Evolutionary conservation across 2,329 filamentous ascomycete genomes (phyloP), one percentile per base, ranked within the genome.

Genomic region (Diaporthe citrichinensis): DNA sequence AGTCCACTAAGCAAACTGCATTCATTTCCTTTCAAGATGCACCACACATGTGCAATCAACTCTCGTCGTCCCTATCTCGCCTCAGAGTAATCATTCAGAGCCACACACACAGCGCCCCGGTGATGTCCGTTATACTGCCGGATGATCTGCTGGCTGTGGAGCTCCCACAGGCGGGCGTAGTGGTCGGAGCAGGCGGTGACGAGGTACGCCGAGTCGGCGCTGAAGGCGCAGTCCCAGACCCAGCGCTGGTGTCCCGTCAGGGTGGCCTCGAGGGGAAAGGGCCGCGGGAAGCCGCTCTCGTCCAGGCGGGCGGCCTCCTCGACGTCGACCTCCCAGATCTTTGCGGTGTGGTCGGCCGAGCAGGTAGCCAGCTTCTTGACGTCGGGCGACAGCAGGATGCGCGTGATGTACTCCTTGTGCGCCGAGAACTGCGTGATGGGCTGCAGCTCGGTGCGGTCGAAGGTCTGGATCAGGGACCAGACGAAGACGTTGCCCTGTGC

Each of bases 181-280:
- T 98, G 96, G 82, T 98, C 96, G 57, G 94, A 96, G 83, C 95
- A 98, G 7, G 96, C 95, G 0, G 96, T 98, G 17, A 98, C 96
- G 9, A 98, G 88, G 81, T 98, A 98, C 0, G 96, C 96, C 46
- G 93, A 96, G 83, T 98, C 96, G 36, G 96, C 96, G 77, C 94
- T 96, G 85, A 98, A 98, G 0, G 96, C 96, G 81, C 96, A 98
- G 84, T 98, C 96, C 96, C 96, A 98, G 1, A 98, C 96, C 96
- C 96, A 98, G 72, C 96, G 92, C 85, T 98, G 96, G 85, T 98
- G 96, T 73, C 94, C 95, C 31, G 94, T 94, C 1, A 98, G 90
- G 1, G 95, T 97, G 3, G 95, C 95, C 84, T 98, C 94, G 28
- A 98, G 90, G 14, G 93, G 94, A 79, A 94, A 97, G 57, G 88